These are phyloP conservation scores for Brassica balearica DNA, from an alignment of 441 rosid genomes.

Conservation along the genomic window DNA sequence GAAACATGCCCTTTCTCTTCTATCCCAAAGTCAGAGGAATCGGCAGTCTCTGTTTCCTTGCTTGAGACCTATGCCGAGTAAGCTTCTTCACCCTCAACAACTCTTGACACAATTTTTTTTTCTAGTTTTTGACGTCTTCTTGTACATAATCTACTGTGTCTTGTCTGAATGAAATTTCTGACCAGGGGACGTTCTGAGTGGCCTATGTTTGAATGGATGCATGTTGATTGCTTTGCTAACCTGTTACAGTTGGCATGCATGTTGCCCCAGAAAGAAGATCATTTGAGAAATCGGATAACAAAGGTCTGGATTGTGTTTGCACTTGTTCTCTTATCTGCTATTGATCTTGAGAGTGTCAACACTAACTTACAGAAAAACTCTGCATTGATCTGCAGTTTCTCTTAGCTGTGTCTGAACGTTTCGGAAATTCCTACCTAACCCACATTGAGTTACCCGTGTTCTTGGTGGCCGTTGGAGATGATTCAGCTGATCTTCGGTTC, in stretches of 20 bases:
- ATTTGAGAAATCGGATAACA: conserved; percentile 75
- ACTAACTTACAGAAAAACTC: not conserved
- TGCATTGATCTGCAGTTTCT: conserved; percentile 68
- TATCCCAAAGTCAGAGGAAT: conserved; percentile 51
- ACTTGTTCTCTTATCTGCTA: conserved; percentile 27
- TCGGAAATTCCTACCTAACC: conserved; percentile 81
- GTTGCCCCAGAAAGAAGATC: conserved; percentile 92
- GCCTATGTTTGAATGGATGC: conserved; percentile 95
- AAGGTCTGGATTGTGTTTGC: conserved; percentile 58
- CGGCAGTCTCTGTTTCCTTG: conserved; percentile 58
- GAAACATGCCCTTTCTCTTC: conserved; percentile 88
- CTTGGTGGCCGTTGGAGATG: conserved; percentile 88
- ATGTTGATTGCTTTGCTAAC: conserved; percentile 87
- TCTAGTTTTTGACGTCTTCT: conserved; percentile 22
- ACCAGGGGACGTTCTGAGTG: conserved; percentile 81
- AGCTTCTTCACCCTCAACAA: conserved; percentile 38
- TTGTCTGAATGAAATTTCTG: conserved; percentile 42
- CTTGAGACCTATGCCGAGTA: conserved; percentile 84
- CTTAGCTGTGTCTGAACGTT: conserved; percentile 71
- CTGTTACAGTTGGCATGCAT: conserved; percentile 79
- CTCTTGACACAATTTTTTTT: conserved; percentile 17
- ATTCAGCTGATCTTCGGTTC: conserved; percentile 72
- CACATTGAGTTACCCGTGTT: conserved; percentile 89
- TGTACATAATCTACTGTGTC: conserved; percentile 4
- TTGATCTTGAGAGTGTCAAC: conserved; percentile 7